phyloP scores from a whole-genome alignment of 768 basidiomycete genomes.

The Artomyces pyxidatus region DNA sequence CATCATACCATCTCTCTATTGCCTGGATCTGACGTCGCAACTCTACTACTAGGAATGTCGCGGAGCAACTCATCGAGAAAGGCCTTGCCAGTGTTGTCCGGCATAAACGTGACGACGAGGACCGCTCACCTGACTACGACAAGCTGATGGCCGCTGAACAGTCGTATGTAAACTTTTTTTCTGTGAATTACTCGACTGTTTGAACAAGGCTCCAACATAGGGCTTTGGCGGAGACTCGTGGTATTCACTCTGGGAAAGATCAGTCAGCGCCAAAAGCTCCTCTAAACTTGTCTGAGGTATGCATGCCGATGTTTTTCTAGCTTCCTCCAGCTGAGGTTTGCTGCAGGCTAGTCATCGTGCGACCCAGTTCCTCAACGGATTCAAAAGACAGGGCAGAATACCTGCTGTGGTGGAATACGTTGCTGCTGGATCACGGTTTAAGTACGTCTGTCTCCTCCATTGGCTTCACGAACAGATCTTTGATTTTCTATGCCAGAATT shows the following conservation, averaged over 20 bases:
- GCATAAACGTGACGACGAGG: constrained; percentile 92
- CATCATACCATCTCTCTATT: neutral
- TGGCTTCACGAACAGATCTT: neutral
- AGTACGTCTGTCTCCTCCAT: constrained; percentile 36
- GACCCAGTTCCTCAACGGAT: constrained; percentile 78
- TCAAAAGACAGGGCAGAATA: constrained; percentile 83
- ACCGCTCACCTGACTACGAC: constrained; percentile 93
- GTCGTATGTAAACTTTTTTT: constrained; percentile 41
- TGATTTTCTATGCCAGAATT: constrained; percentile 39
- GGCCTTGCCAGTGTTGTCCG: constrained; percentile 85
- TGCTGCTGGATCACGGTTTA: constrained; percentile 91
- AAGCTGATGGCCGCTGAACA: constrained; percentile 94
- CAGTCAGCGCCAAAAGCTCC: constrained; percentile 69
- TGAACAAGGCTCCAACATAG: no score
- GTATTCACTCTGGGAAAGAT: constrained; percentile 92
- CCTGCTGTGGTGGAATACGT: constrained; percentile 90
- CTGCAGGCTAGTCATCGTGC: constrained; percentile 62
- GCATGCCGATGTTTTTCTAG: constrained; percentile 6
- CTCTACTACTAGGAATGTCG: constrained; percentile 65
- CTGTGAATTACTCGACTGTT: constrained; percentile 10
- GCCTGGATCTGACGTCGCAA: neutral
- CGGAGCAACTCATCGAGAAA: constrained; percentile 90
- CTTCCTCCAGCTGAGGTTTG: neutral
- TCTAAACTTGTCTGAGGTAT: constrained; percentile 87
- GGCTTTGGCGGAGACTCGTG: constrained; percentile 67